Evolutionary conservation across 163 green algal genomes (phyloP).

Genomic region (Chlamydomonas reinhardtii): DNA sequence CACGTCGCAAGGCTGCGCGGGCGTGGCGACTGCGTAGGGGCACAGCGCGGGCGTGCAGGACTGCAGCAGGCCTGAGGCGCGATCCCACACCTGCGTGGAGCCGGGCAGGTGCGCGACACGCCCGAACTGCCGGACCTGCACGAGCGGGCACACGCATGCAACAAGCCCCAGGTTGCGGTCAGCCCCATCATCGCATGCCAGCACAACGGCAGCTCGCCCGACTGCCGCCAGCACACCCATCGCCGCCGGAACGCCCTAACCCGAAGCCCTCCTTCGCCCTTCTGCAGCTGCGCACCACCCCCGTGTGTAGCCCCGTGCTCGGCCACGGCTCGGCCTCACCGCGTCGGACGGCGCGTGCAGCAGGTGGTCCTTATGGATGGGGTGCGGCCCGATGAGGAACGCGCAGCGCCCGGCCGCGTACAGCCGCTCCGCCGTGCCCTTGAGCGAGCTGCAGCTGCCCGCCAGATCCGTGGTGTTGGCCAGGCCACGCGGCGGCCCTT

Average conservation of each 20-base stretch:
- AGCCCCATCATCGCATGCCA: neutral
- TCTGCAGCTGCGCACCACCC: neutral
- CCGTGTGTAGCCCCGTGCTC: no score
- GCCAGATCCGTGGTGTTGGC: neutral
- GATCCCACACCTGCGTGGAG: constrained; percentile 8
- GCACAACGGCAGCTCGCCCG: no score
- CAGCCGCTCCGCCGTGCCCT: constrained; percentile 17
- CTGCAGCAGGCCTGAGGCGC: neutral
- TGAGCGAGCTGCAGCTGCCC: constrained; percentile 4
- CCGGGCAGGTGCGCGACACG: neutral
- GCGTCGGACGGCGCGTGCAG: neutral
- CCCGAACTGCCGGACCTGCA: neutral
- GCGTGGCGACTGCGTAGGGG: neutral
- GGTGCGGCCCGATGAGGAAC: constrained; percentile 26
- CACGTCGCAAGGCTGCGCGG: neutral
- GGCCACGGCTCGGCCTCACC: no score
- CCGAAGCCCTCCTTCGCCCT: no score
- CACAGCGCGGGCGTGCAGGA: neutral
- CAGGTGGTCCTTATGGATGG: neutral
- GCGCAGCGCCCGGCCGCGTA: constrained; percentile 15
- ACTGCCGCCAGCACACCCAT: no score
- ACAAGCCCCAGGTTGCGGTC: no score
- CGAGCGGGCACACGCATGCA: no score
- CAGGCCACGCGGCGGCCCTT: neutral
- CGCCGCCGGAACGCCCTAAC: no score